These are phyloP conservation scores for Actinomucor elegans DNA, from an alignment of 371 early-diverging fungal species.

Conservation along the genomic window DNA sequence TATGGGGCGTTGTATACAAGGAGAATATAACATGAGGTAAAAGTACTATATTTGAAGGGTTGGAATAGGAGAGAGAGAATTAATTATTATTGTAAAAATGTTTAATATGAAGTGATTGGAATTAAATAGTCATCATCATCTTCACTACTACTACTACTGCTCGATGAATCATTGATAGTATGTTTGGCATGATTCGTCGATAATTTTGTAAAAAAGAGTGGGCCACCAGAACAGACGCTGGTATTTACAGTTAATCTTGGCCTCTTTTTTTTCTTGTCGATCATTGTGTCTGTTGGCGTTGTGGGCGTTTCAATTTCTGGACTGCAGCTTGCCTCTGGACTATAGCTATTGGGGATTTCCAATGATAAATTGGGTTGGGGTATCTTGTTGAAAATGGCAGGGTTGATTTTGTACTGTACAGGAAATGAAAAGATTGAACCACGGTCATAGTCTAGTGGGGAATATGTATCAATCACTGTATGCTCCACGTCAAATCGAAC, in stretches of 20 bases:
- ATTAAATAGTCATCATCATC: slow-evolving; percentile 22
- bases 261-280: slow-evolving; percentile 7
- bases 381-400: slow-evolving; percentile 7
- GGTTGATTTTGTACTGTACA: slow-evolving; percentile 26
- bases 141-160: no score
- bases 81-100: no score
- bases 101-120: slow-evolving; percentile 21
- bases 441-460: slow-evolving; percentile 25
- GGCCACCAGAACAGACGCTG: slow-evolving; percentile 22
- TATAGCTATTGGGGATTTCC: slow-evolving; percentile 16
- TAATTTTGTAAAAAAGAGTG: slow-evolving; percentile 30
- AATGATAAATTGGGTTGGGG: slow-evolving; percentile 11
- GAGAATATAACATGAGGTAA: no score
- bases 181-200: slow-evolving; percentile 27
- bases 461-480: slow-evolving; percentile 19
- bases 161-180: neutral
- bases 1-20: no score
- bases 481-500: slow-evolving; percentile 24
- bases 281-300: neutral
- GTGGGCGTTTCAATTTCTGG: slow-evolving; percentile 8
- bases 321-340: slow-evolving; percentile 18
- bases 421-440: slow-evolving; percentile 19
- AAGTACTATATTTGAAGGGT: no score
- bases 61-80: no score
- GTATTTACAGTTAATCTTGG: slow-evolving; percentile 31